Evolutionary conservation across 2,329 filamentous ascomycete genomes (phyloP).

Genomic region (Ascosphaera apis): DNA sequence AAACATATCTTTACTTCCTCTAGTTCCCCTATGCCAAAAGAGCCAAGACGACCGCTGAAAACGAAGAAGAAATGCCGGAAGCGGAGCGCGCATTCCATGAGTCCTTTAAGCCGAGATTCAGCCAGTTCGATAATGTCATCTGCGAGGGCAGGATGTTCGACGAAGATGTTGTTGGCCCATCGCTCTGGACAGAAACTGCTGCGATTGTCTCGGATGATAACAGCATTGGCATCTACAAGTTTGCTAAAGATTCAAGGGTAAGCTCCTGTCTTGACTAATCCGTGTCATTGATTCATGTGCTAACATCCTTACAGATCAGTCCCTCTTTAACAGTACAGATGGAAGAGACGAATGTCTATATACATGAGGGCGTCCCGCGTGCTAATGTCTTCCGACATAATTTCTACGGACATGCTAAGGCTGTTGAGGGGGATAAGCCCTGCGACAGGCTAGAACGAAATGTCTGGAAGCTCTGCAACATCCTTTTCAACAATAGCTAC

Average conservation of each 20-base stretch:
- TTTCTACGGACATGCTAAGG: constrained; percentile 13
- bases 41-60: constrained; percentile 41
- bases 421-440: constrained; percentile 9
- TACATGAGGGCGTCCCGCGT: constrained; percentile 35
- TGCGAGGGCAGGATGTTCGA: constrained; percentile 26
- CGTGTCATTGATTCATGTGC: constrained; percentile 1
- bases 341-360: constrained; percentile 20
- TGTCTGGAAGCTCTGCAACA: constrained; percentile 67
- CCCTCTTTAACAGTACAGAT: constrained; percentile 8
- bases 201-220: constrained; percentile 39
- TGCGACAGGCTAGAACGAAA: constrained; percentile 16
- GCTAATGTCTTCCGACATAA: constrained; percentile 17
- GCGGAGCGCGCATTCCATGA: constrained; percentile 46
- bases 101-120: constrained; percentile 59
- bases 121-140: constrained; percentile 48
- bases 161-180: not conserved
- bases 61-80: constrained; percentile 37
- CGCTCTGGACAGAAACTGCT: constrained; percentile 26
- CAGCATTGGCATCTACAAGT: constrained; percentile 23
- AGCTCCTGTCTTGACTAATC: constrained; percentile 6
- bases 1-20: constrained; percentile 9
- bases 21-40: constrained; percentile 78
- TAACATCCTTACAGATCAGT: not conserved
- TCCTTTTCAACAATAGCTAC: constrained; percentile 55
- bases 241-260: constrained; percentile 2